Conservation (phyloP, 805 yeast species). For the Blastobotrys muscicola region DNA sequence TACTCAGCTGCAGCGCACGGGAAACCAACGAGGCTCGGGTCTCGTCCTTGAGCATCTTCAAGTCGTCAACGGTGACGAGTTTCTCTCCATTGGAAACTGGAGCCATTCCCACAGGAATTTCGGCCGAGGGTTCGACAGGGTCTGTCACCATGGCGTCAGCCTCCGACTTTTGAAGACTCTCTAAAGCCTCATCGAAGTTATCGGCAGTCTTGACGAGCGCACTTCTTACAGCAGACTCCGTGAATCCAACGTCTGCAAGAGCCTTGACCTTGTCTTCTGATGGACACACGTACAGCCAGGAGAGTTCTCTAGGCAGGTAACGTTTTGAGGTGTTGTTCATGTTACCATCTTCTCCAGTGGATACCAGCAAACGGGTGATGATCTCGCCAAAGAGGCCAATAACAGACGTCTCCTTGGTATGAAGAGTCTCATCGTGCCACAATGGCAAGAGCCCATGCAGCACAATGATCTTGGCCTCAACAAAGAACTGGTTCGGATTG, state of each 20-base stretch:
- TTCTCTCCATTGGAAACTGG: constrained; percentile 9
- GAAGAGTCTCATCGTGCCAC: constrained; percentile 13
- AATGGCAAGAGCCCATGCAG: constrained; percentile 10
- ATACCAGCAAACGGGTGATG: constrained; percentile 11
- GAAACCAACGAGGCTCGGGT: constrained; percentile 13
- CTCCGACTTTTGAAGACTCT: background rate
- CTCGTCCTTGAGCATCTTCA: constrained; percentile 17
- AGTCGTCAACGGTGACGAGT: constrained; percentile 14
- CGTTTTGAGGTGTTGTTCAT: constrained; percentile 4
- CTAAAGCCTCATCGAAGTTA: constrained; percentile 5
- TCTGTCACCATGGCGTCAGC: background rate
- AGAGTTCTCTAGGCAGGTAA: constrained; percentile 14
- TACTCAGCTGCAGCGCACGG: constrained; percentile 15
- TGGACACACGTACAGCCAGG: constrained; percentile 18
- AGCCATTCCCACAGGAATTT: constrained; percentile 9
- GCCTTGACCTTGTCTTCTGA: constrained; percentile 19
- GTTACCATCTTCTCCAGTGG: constrained; percentile 11
- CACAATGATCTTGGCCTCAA: constrained; percentile 23
- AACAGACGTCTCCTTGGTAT: constrained; percentile 10
- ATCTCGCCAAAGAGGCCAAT: constrained; percentile 11
- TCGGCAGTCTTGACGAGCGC: constrained; percentile 10
- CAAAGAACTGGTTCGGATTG: constrained; percentile 22
- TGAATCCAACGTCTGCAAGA: constrained; percentile 15
- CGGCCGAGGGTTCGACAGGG: background rate
- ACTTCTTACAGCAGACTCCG: constrained; percentile 5